phyloP scores from a whole-genome alignment of 164 flowering plant species.

The Berberis vulgaris region DNA sequence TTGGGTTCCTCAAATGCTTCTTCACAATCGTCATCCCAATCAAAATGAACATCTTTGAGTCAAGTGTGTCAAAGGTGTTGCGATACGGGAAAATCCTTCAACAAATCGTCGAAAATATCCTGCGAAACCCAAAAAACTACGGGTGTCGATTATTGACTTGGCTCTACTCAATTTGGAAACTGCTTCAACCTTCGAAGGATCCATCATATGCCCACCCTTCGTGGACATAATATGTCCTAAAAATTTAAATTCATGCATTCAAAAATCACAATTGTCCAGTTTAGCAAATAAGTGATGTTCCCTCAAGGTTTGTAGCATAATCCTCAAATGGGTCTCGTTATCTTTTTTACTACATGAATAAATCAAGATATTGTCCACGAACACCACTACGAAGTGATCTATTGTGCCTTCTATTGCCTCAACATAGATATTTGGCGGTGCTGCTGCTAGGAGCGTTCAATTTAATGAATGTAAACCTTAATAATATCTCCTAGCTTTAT shows the following conservation, averaged over 20 bases:
- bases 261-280: background rate
- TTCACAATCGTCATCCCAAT: background rate
- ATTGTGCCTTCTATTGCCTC: background rate
- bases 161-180: background rate
- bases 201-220: background rate
- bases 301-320: background rate
- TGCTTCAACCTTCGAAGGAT: background rate
- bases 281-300: background rate
- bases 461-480: no score
- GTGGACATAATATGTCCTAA: background rate
- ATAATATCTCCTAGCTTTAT: no score
- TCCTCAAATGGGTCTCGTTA: background rate
- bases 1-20: background rate
- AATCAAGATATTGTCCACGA: background rate
- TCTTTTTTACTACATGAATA: background rate
- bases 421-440: no score
- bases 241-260: background rate
- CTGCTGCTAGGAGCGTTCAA: no score
- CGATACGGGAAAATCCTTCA: background rate
- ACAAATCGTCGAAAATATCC: background rate
- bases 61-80: background rate
- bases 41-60: background rate
- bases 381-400: background rate
- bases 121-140: background rate
- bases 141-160: background rate